Percentiles rank a stretch among this genome's conserved stretches.
These are phyloP conservation scores for Colletotrichum lindemuthianum DNA, from an alignment of 2,329 filamentous ascomycete species.

Conservation along the genomic window DNA sequence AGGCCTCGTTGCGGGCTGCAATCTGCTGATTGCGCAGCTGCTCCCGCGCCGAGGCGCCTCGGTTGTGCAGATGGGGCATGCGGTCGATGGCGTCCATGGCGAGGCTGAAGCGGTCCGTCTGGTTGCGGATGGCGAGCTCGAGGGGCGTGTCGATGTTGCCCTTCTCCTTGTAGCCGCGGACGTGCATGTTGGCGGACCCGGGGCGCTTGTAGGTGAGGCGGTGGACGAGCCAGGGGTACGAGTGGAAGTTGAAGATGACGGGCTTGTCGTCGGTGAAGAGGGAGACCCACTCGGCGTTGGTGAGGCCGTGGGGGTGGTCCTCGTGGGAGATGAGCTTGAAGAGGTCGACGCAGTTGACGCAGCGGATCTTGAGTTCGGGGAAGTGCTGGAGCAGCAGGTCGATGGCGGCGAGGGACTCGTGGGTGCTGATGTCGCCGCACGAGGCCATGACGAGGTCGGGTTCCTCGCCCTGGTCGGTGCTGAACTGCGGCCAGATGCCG, in stretches of 20 bases:
- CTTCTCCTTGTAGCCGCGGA: constrained; percentile 85
- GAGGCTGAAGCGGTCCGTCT: constrained; percentile 79
- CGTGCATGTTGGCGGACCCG: constrained; percentile 74
- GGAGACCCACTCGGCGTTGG: constrained; percentile 71
- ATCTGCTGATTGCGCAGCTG: constrained; percentile 73
- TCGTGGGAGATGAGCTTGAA: constrained; percentile 79
- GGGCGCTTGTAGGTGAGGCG: constrained; percentile 80
- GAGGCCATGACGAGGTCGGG: constrained; percentile 81
- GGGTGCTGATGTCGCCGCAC: constrained; percentile 79
- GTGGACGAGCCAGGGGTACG: constrained; percentile 83
- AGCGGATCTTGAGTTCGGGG: constrained; percentile 78
- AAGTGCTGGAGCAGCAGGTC: constrained; percentile 77
- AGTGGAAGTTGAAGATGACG: constrained; percentile 87
- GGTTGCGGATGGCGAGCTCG: constrained; percentile 80
- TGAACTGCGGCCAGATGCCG: constrained; percentile 82
- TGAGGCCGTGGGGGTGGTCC: constrained; percentile 79
- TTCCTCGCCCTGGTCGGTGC: constrained; percentile 73
- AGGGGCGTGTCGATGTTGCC: constrained; percentile 86
- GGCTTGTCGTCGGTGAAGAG: constrained; percentile 79
- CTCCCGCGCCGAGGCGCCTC: constrained; percentile 70
- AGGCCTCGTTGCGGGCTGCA: constrained; percentile 70
- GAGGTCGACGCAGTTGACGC: constrained; percentile 82
- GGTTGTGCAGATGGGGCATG: constrained; percentile 71
- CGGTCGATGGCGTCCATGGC: constrained; percentile 81
- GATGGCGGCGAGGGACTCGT: constrained; percentile 79